Base-by-base conservation (phyloP, 208 protist genomes). In the Herpetomonas samuelpessoai region DNA sequence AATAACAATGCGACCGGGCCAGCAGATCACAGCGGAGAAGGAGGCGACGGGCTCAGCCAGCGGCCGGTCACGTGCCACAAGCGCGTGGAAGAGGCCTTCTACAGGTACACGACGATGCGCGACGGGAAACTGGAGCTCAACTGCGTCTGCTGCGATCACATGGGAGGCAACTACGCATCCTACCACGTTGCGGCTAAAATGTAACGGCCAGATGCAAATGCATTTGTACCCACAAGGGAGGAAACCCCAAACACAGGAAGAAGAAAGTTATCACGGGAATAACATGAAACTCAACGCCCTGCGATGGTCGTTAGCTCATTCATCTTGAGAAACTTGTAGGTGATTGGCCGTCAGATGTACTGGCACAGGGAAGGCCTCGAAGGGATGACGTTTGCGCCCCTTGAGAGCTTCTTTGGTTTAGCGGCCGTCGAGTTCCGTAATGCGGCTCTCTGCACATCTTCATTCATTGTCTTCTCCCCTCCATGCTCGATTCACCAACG, bases 131-230 rank as follows among this genome's bases (percentile, higher is more conserved):
- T 93, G 28, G 86, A 96, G 60, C 65, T 93, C 24, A 93, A 96
- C 53, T 96, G 90, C 38, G 90, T 93, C 14, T 96, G 90, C 65
- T 96, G 90, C 58, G 86, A 96, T 59, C 90, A 96, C 57, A 82
- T 93, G 31, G 90, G 86, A 14, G 86, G 90, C 22, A 91, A 93
- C 71, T 93, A 90, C 62, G 89, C 89, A 1, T 79, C 83, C 1
- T 96, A 96, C 52, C 79, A 91, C 54, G 62, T 79, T 12, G 70
- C 44, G 28, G 66, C 71, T 0, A 79, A 69, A 24, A 57, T 67
- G 3, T 77, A 27, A 61, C 14, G 14, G 35, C 2, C 16, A 22
- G n/a, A n/a, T n/a, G n/a, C 35, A 41, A 41, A 14, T 41, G 35
- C 35, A 41, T 41, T 41, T n/a, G n/a, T n/a, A n/a, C n/a, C n/a